Conservation (phyloP, 2,329 filamentous ascomycete species). For the Coniella vitis region DNA sequence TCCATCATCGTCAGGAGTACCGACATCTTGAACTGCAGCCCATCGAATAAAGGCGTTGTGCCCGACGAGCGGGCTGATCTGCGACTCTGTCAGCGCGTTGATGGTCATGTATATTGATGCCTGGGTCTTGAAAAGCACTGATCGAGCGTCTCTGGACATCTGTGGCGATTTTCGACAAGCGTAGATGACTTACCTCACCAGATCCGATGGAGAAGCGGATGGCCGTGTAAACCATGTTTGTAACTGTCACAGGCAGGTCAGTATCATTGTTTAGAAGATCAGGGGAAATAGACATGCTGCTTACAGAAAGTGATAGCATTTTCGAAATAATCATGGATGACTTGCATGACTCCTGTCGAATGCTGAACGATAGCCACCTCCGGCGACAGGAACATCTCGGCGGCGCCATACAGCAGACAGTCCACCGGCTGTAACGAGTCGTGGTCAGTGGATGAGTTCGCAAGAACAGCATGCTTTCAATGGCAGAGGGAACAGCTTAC, state of each 20-base stretch:
- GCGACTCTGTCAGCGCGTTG: too few relatives aligned
- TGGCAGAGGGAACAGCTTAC: too few relatives aligned
- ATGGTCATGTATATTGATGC: too few relatives aligned
- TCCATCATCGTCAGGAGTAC: slow-evolving; percentile 43
- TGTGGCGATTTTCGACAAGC: too few relatives aligned
- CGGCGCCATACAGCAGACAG: slow-evolving; percentile 61
- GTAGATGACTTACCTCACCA: slow-evolving; percentile 52
- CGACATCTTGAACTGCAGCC: slow-evolving; percentile 35
- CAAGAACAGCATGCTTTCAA: too few relatives aligned
- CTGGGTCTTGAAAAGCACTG: too few relatives aligned
- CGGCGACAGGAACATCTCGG: slow-evolving; percentile 62
- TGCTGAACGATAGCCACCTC: slow-evolving; percentile 67
- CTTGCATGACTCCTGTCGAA: slow-evolving; percentile 69
- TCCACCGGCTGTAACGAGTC: slow-evolving; percentile 42
- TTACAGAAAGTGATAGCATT: slow-evolving; percentile 63
- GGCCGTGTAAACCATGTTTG: slow-evolving; percentile 67
- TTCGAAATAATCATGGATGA: slow-evolving; percentile 65
- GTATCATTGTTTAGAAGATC: too few relatives aligned
- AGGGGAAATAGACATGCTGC: too few relatives aligned
- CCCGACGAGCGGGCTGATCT: slow-evolving; percentile 65
- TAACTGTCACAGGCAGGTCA: slow-evolving; percentile 34
- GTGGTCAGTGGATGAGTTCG: neutral
- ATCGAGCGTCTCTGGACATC: too few relatives aligned
- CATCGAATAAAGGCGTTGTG: slow-evolving; percentile 72
- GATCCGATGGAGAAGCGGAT: slow-evolving; percentile 65